Base-by-base conservation (phyloP, 2,329 filamentous ascomycete genomes). In the Curvularia sp. region DNA sequence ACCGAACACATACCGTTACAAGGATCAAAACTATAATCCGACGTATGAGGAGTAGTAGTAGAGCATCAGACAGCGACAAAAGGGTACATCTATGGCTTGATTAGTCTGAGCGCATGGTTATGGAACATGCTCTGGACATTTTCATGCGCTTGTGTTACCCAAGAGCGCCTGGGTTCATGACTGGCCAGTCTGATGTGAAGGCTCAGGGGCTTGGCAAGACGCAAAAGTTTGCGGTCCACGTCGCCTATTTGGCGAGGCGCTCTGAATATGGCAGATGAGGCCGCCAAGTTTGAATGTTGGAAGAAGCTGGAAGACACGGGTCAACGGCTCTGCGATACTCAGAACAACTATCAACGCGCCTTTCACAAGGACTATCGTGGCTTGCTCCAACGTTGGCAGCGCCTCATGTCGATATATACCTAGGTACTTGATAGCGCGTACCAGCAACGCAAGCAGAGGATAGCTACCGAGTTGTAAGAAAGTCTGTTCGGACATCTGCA, bases 401-500 rank as follows among this genome's bases (percentile, higher is more conserved):
- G 83, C 84, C 84, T 83, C 82, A 82, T 87, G 83, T 87, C 84
- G 84, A 87, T 85, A 86, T 84, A 80, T 85, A 73, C 72, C 74
- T 76, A 76, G 72, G 74, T 76, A 86, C 83, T 87, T 86, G 81
- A 86, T 87, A 88, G 84, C 85, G 81, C 85, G 83, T 81, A 82
- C 74, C 76, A 80, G 72, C 78, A 68, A 74, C 69, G 72, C 72
- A 72, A 73, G 72, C 81, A 81, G 78, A 81, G 80, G 79, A 76
- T 83, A 78, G 75, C 73, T 69, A 66, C 73, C 69, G 71, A 75
- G 72, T 61, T 64, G 65, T 58, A 58, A 64, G 67, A 67, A 66
- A 56, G 49, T 79, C 79, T 80, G 70, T 74, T 86, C 86, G 90
- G 87, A 86, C 87, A 84, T 84, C 78, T 85, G 86, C 84, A 86